phyloP scores from a whole-genome alignment of 495 filamentous ascomycete species.

The Penicillium verhagenii region DNA sequence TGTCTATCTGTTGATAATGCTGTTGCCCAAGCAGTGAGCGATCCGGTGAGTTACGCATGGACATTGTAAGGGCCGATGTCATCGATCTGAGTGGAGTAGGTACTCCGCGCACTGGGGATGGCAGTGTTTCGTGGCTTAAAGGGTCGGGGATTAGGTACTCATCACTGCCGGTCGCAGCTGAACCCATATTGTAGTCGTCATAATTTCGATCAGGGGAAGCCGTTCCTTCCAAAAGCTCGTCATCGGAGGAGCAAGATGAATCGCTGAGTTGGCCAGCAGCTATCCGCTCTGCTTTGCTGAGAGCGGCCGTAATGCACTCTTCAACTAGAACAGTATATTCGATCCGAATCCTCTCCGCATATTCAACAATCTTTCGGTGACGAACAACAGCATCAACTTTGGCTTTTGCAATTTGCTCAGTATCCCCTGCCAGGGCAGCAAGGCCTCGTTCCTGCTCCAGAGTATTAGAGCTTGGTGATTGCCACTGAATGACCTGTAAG shows the following conservation, averaged over 20 bases:
- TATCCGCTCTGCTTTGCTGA: conserved; percentile 86
- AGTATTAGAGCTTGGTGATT: conserved; percentile 84
- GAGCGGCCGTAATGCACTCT: conserved; percentile 89
- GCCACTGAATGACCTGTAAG: conserved; percentile 91
- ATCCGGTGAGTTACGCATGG: conserved; percentile 43
- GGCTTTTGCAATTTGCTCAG: conserved; percentile 72
- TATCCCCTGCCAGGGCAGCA: conserved; percentile 82
- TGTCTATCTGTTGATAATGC: conserved; percentile 13
- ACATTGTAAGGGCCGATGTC: conserved; percentile 43
- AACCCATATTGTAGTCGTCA: not conserved
- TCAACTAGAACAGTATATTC: conserved; percentile 90
- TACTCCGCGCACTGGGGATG: conserved; percentile 14
- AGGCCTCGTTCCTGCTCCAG: conserved; percentile 94
- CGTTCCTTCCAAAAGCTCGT: conserved; percentile 40
- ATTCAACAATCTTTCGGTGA: conserved; percentile 90
- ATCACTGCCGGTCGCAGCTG: not conserved
- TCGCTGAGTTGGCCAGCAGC: conserved; percentile 82
- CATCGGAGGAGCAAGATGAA: conserved; percentile 59
- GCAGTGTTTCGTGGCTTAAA: conserved; percentile 8
- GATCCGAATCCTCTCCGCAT: conserved; percentile 89
- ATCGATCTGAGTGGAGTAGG: conserved; percentile 24
- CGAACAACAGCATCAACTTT: conserved; percentile 93
- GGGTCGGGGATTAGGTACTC: not conserved
- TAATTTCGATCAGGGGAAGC: not conserved
- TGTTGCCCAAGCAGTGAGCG: conserved; percentile 25